Conservation (phyloP, 306 rosid species). For the Cicer chorassanicum region DNA sequence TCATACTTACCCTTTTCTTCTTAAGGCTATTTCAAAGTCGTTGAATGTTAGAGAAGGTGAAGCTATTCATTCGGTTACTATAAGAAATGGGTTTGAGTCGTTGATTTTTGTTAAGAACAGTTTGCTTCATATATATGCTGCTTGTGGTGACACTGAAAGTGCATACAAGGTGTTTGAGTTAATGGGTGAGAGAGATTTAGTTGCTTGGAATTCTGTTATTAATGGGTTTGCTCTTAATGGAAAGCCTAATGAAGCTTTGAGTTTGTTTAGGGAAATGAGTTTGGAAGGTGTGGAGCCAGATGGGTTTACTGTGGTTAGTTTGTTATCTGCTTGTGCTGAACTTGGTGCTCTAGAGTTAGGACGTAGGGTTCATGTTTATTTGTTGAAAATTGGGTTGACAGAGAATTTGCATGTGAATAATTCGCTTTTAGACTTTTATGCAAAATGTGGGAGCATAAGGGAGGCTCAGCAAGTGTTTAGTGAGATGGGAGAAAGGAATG, state of each 20-base stretch:
- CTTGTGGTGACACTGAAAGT: slow-evolving; percentile 55
- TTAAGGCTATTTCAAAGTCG: slow-evolving; percentile 59
- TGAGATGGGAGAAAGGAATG: slow-evolving; percentile 53
- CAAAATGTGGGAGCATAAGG: slow-evolving; percentile 61
- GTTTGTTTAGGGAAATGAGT: slow-evolving; percentile 58
- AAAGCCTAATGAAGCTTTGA: slow-evolving; percentile 66
- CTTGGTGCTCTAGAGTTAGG: slow-evolving; percentile 64
- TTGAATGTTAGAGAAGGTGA: slow-evolving; percentile 56
- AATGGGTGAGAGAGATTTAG: slow-evolving; percentile 56
- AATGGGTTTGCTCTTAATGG: slow-evolving; percentile 67
- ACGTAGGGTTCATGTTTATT: slow-evolving; percentile 56
- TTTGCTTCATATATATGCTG: slow-evolving; percentile 62
- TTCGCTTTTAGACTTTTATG: slow-evolving; percentile 58
- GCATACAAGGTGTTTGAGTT: slow-evolving; percentile 60
- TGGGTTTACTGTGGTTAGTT: slow-evolving; percentile 67
- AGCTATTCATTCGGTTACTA: slow-evolving; percentile 50
- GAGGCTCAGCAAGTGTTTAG: slow-evolving; percentile 49
- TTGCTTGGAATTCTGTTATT: slow-evolving; percentile 67
- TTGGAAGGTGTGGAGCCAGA: slow-evolving; percentile 54
- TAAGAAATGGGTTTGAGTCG: slow-evolving; percentile 58
- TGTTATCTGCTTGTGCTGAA: slow-evolving; percentile 65
- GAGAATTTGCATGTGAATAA: slow-evolving; percentile 53
- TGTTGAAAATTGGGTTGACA: slow-evolving; percentile 54
- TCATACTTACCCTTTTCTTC: slow-evolving; percentile 66
- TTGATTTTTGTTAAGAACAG: slow-evolving; percentile 62